Evolutionary conservation across 768 basidiomycete genomes (phyloP).

Genomic region (Tylopilus sp.): DNA sequence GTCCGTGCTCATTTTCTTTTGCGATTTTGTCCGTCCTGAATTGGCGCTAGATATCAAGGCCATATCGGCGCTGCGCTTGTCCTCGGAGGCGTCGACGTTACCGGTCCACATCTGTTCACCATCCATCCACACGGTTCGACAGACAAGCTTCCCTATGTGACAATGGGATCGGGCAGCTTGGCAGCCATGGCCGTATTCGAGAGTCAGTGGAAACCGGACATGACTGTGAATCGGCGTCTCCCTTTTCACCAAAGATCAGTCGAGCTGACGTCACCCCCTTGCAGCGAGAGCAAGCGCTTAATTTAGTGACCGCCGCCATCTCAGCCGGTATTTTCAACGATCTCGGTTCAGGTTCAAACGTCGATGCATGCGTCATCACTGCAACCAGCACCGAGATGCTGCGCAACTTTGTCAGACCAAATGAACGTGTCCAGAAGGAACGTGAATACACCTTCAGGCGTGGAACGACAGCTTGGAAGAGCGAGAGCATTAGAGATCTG

Average conservation of each 20-base stretch:
- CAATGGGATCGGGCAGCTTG: constrained; percentile 95
- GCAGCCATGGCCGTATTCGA: constrained; percentile 99
- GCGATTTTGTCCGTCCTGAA: background rate
- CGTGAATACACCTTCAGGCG: constrained; percentile 64
- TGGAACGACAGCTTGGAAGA: constrained; percentile 89
- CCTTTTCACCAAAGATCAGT: background rate
- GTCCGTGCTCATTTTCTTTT: constrained; percentile 37
- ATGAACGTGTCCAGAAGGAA: constrained; percentile 79
- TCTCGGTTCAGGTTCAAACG: constrained; percentile 96
- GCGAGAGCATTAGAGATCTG: constrained; percentile 68
- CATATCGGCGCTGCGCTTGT: constrained; percentile 94
- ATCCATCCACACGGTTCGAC: constrained; percentile 96
- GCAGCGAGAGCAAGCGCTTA: constrained; percentile 78
- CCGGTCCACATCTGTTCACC: constrained; percentile 93
- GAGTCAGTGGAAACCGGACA: constrained; percentile 72
- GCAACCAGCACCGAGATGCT: constrained; percentile 85
- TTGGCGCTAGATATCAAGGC: constrained; percentile 72
- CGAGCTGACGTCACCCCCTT: constrained; percentile 5
- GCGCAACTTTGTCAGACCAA: constrained; percentile 91
- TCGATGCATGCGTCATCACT: constrained; percentile 96
- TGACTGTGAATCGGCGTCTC: constrained; percentile 55
- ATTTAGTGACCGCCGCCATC: constrained; percentile 81
- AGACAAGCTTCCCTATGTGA: constrained; percentile 97
- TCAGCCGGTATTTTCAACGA: constrained; percentile 99
- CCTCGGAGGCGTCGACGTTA: constrained; percentile 92